phyloP scores from a whole-genome alignment of 768 basidiomycete genomes.

The Collybia mongolica region DNA sequence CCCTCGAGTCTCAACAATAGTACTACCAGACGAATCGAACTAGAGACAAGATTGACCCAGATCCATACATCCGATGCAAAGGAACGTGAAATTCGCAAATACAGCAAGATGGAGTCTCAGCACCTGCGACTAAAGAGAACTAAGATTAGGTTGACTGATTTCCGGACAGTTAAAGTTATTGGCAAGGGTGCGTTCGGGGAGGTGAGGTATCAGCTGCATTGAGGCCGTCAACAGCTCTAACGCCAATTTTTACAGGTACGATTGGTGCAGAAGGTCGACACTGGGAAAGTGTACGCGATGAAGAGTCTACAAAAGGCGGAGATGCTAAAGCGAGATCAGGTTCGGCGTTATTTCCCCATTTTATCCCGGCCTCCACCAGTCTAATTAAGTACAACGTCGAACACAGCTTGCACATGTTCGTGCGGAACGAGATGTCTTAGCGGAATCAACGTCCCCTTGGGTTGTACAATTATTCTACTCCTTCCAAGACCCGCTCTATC shows the following conservation, averaged over 20 bases:
- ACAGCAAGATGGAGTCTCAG: slow-evolving; percentile 83
- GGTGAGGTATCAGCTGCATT: slow-evolving; percentile 39
- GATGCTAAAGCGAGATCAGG: slow-evolving; percentile 99
- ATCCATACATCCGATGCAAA: slow-evolving; percentile 77
- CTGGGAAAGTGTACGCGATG: slow-evolving; percentile 99
- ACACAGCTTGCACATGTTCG: slow-evolving; percentile 92
- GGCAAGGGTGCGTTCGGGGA: slow-evolving; percentile 99
- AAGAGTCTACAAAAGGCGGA: slow-evolving; percentile 97
- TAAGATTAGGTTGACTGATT: slow-evolving; percentile 90
- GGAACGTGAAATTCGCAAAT: slow-evolving; percentile 83
- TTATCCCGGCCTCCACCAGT: not conserved
- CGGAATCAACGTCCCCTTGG: slow-evolving; percentile 96
- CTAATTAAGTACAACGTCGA: slow-evolving; percentile 1
- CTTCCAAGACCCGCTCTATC: slow-evolving; percentile 93
- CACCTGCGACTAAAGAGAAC: slow-evolving; percentile 92
- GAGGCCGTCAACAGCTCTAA: not conserved
- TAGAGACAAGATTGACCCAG: slow-evolving; percentile 83
- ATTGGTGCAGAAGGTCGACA: slow-evolving; percentile 95
- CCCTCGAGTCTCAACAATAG: not conserved
- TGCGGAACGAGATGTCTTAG: slow-evolving; percentile 94
- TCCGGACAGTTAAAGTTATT: slow-evolving; percentile 96
- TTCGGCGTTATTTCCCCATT: slow-evolving; percentile 28
- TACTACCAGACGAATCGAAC: slow-evolving; percentile 76
- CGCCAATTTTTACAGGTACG: slow-evolving; percentile 58
- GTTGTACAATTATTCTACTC: slow-evolving; percentile 98